phyloP scores from a whole-genome alignment of 352 stramenopile genomes.

The Phytophthora crassamura region DNA sequence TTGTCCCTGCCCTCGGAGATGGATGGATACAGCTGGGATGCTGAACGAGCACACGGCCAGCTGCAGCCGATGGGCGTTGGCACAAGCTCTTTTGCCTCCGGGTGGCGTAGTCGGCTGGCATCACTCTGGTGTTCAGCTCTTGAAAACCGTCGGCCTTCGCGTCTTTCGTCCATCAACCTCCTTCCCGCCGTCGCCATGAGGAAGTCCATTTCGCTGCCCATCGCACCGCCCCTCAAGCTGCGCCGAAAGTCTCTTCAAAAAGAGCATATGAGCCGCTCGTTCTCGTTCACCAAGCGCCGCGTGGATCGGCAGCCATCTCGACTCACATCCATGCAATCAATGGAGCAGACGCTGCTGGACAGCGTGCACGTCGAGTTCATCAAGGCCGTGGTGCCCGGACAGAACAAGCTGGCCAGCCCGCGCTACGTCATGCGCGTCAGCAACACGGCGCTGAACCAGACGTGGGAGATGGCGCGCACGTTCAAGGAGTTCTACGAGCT shows the following conservation, averaged over 20 bases:
- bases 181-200: slow-evolving; percentile 25
- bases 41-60: slow-evolving; percentile 29
- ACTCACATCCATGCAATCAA: slow-evolving; percentile 38
- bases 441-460: slow-evolving; percentile 69
- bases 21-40: slow-evolving; percentile 37
- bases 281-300: slow-evolving; percentile 58
- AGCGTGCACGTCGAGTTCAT: slow-evolving; percentile 83
- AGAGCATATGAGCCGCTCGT: slow-evolving; percentile 38
- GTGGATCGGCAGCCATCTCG: slow-evolving; percentile 60
- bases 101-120: slow-evolving; percentile 3
- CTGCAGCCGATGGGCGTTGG: slow-evolving; percentile 2
- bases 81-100: slow-evolving; percentile 28
- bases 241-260: slow-evolving; percentile 55
- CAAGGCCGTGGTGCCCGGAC: slow-evolving; percentile 76
- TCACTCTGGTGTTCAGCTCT: slow-evolving; percentile 20
- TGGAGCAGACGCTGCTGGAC: slow-evolving; percentile 77
- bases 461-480: slow-evolving; percentile 82
- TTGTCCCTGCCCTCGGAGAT: slow-evolving; percentile 17
- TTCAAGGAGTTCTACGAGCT: slow-evolving; percentile 86
- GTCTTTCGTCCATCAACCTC: slow-evolving; percentile 26
- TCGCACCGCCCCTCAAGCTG: slow-evolving; percentile 34
- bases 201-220: slow-evolving; percentile 52
- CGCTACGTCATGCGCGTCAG: slow-evolving; percentile 84
- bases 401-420: slow-evolving; percentile 67
- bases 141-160: slow-evolving; percentile 9